Percentiles rank a stretch among this genome's conserved stretches.
phyloP scores from a whole-genome alignment of 1,139 yeast species.

The Lodderomyces oxycetoniae region DNA sequence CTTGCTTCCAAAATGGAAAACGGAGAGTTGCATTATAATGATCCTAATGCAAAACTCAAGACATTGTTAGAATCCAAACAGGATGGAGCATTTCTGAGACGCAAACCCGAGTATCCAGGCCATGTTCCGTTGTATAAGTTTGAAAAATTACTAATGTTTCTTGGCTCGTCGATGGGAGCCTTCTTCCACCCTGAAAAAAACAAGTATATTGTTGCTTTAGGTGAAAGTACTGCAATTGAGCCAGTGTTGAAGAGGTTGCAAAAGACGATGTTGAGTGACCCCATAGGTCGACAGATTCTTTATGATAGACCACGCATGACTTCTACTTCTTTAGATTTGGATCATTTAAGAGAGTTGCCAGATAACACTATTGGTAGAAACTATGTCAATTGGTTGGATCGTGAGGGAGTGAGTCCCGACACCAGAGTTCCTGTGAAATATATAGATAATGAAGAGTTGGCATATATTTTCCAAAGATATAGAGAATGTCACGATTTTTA shows the following conservation, averaged over 20 bases:
- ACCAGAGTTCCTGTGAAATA: slow-evolving; percentile 83
- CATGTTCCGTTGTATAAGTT: slow-evolving; percentile 69
- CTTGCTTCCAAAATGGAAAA: slow-evolving; percentile 57
- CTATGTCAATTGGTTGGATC: slow-evolving; percentile 75
- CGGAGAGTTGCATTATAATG: slow-evolving; percentile 47
- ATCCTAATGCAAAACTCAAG: slow-evolving; percentile 23
- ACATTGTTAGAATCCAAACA: slow-evolving; percentile 12
- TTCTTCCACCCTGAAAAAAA: slow-evolving; percentile 76
- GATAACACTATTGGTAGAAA: slow-evolving; percentile 72
- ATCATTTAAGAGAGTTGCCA: slow-evolving; percentile 56
- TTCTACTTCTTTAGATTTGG: slow-evolving; percentile 62
- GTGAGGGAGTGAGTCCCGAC: slow-evolving; percentile 91
- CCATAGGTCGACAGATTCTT: slow-evolving; percentile 71
- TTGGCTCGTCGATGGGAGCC: slow-evolving; percentile 80
- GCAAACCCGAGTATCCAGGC: slow-evolving; percentile 60
- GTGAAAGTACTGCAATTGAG: slow-evolving; percentile 84
- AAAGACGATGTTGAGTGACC: slow-evolving; percentile 68
- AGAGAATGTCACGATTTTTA: slow-evolving; percentile 97
- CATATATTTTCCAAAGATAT: slow-evolving; percentile 86
- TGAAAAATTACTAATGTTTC: slow-evolving; percentile 63
- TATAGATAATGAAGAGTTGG: slow-evolving; percentile 86
- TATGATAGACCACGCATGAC: slow-evolving; percentile 82
- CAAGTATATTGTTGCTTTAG: slow-evolving; percentile 85
- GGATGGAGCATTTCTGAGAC: slow-evolving; percentile 33
- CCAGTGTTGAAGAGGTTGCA: slow-evolving; percentile 60